Conservation (phyloP, 208 protist genomes). For the Crithidia fasciculata region DNA sequence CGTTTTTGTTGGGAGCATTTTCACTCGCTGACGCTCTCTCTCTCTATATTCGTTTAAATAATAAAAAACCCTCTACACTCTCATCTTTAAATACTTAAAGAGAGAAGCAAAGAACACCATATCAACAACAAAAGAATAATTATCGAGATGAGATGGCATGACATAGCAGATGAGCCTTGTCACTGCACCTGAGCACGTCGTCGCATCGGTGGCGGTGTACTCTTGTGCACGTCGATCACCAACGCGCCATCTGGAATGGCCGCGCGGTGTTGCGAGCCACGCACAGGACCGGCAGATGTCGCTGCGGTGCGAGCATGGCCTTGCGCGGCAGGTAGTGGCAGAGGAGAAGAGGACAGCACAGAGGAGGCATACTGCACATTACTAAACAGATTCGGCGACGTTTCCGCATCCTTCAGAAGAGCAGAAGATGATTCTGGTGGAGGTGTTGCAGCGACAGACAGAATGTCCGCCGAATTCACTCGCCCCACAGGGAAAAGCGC, state of each 20-base stretch:
- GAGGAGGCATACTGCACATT: conserved; percentile 12
- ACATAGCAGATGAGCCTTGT: not conserved
- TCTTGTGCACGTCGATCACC: not conserved
- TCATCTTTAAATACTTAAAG: not conserved
- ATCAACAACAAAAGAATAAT: no score
- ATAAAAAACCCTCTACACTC: not conserved
- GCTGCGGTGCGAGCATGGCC: no score
- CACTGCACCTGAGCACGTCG: not conserved
- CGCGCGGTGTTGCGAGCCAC: not conserved
- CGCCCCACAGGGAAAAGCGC: not conserved
- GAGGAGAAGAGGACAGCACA: not conserved
- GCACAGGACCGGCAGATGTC: not conserved
- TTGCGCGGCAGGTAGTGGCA: no score
- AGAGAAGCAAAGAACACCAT: not conserved
- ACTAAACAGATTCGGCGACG: not conserved
- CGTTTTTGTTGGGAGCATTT: no score
- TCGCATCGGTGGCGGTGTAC: not conserved
- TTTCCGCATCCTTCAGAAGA: not conserved
- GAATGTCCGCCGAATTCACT: not conserved
- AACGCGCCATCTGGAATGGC: not conserved
- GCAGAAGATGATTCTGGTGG: not conserved
- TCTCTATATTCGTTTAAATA: no score
- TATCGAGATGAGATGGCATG: no score
- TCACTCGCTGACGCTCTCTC: no score
- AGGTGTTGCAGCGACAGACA: not conserved